Evolutionary conservation across 345 rosid genomes (phyloP), one percentile per base, ranked within the genome.

Genomic region (Gossypium rotundifolium): DNA sequence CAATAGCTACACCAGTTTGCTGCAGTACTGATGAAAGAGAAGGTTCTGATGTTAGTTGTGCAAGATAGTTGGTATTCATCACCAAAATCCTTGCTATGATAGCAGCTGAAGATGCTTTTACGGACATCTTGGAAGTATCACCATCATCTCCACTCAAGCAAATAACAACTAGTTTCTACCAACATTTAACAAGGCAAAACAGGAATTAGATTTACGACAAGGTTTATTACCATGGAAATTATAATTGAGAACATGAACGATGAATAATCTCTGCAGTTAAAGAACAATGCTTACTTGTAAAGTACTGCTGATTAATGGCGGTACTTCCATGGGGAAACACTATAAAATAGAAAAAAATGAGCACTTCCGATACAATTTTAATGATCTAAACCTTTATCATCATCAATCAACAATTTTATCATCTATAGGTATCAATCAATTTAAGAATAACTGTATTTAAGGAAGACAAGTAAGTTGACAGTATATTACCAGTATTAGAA

Each of bases 71-170:
- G 76, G 94, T 88, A 82, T 95, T 95, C 93, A 87, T 91, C 89
- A 95, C 99, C 84, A 95, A 92, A 80, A 93, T 79, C 83, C 99
- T 88, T 9, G 98, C 99, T 29, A 95, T 81, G 81, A 93, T 88
- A 48, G 95, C 96, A 38, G 97, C 91, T 65, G 99, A 83, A 81
- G 90, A 83, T 10, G 88, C 89, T 84, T 88, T 95, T 58, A 91
- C 97, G 60, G 92, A 84, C 40, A 94, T 86, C 85, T 90, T 91
- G 22, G 86, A 86, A 65, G 99, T 97, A 74, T 90, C 96, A 48
- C 48, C 80, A 59, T 91, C 98, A 68, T 95, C 98, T 76, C 96
- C 97, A 75, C 93, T 85, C 86, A 93, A 85, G 85, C 97, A 90
- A 72, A 91, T 85, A 53, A 87, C 86, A 83, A 91, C 82, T 65